Conservation (phyloP, 306 rosid species). For the Ormosia emarginata region DNA sequence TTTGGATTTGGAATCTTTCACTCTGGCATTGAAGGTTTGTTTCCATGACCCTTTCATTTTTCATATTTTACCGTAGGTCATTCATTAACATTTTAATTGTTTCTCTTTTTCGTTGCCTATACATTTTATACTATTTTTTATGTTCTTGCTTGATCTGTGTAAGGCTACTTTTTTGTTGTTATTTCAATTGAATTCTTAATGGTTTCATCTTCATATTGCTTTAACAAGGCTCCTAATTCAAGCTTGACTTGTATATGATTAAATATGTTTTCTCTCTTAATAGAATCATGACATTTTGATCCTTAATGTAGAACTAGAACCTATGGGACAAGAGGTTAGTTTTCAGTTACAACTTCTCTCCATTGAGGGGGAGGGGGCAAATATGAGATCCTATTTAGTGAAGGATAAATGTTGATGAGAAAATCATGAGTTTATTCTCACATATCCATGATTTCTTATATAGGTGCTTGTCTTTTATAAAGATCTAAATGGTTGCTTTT, state of each 20-base stretch:
- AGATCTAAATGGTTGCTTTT: neutral
- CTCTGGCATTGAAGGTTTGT: conserved; percentile 87
- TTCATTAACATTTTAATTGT: neutral
- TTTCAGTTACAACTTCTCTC: neutral
- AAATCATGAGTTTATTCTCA: neutral
- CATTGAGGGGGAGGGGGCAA: neutral
- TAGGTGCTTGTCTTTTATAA: neutral
- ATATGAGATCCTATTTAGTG: neutral
- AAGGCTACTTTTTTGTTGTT: neutral
- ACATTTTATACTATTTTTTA: neutral
- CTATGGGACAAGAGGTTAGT: too few species aligned
- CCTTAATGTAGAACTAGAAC: neutral
- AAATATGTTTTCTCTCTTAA: too few species aligned
- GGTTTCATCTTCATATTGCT: neutral
- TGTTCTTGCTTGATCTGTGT: conserved; percentile 21
- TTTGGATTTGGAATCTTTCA: conserved; percentile 88
- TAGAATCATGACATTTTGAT: neutral
- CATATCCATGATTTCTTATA: neutral
- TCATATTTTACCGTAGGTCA: neutral
- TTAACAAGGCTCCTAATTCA: neutral
- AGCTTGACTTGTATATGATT: neutral
- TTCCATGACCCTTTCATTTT: neutral
- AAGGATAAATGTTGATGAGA: neutral
- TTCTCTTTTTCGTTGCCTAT: neutral
- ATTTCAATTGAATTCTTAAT: neutral